Percentiles rank a stretch among this genome's conserved stretches.
Evolutionary conservation across 2,329 filamentous ascomycete species (phyloP).

Genomic region (Aspergillus sp.): DNA sequence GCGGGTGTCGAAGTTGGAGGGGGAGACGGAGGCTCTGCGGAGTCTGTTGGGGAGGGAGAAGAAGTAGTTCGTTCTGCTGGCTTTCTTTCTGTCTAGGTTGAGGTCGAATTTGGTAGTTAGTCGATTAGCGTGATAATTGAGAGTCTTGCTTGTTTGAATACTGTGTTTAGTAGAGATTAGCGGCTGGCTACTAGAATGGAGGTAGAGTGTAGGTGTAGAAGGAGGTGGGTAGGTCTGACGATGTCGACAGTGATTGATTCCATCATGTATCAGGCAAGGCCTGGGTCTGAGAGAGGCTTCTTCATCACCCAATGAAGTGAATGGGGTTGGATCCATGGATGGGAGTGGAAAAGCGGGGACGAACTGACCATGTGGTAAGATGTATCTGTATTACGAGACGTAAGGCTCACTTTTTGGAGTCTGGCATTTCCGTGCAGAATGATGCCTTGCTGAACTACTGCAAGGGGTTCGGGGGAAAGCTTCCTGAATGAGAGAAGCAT

Average conservation of each 20-base stretch:
- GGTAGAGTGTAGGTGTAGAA: background rate
- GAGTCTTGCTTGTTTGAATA: background rate
- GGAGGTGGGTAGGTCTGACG: background rate
- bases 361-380: background rate
- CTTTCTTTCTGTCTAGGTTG: background rate
- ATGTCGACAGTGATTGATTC: slow-evolving; percentile 6
- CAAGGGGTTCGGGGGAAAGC: no score
- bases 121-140: background rate
- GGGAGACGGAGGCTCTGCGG: slow-evolving; percentile 11
- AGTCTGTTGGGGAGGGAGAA: slow-evolving; percentile 2
- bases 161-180: background rate
- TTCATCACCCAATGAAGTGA: slow-evolving; percentile 1
- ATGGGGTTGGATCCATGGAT: background rate
- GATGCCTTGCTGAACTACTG: no score
- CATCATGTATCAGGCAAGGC: background rate
- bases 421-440: no score
- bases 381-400: no score
- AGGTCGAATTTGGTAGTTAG: background rate
- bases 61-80: slow-evolving; percentile 3
- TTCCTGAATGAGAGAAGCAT: no score
- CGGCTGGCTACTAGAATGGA: background rate
- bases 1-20: slow-evolving; percentile 13
- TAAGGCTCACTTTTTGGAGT: no score
- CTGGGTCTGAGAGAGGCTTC: background rate
- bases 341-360: background rate